These are phyloP conservation scores for Paecilomyces fulvus DNA, from an alignment of 2,329 filamentous ascomycete species.

Conservation along the genomic window DNA sequence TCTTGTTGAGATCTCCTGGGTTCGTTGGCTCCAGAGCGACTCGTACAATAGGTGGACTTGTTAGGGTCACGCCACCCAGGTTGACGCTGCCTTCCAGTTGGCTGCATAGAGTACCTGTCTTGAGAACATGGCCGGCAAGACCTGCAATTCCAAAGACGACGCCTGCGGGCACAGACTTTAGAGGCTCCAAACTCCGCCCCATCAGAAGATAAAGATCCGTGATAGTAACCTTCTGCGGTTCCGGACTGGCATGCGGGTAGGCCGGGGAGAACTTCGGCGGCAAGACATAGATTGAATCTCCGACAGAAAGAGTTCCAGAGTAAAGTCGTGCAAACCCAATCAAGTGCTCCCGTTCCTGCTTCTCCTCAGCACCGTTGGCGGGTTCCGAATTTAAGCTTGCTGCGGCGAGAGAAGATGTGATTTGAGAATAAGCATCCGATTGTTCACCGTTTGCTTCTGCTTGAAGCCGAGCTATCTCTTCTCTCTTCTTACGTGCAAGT, in stretches of 20 bases:
- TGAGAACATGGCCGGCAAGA: constrained; percentile 86
- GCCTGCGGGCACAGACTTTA: constrained; percentile 79
- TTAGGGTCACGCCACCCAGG: constrained; percentile 73
- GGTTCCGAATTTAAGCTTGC: constrained; percentile 50
- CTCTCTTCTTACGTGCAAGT: constrained; percentile 76
- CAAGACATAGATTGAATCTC: constrained; percentile 83
- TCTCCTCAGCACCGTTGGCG: constrained; percentile 44
- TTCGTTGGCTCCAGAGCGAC: constrained; percentile 92
- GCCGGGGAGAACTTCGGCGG: constrained; percentile 88
- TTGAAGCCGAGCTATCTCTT: constrained; percentile 75
- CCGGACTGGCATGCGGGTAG: constrained; percentile 60
- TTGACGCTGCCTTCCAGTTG: constrained; percentile 81
- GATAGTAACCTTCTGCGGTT: constrained; percentile 74
- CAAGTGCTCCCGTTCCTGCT: constrained; percentile 71
- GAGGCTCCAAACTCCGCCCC: constrained; percentile 77
- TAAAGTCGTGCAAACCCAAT: constrained; percentile 93
- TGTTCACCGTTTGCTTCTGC: constrained; percentile 43
- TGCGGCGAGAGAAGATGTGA: constrained; percentile 54
- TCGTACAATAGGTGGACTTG: constrained; percentile 83
- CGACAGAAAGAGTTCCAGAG: constrained; percentile 80
- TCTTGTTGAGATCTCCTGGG: constrained; percentile 83
- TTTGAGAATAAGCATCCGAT: constrained; percentile 44
- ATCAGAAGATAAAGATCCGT: constrained; percentile 90
- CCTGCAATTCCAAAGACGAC: constrained; percentile 94
- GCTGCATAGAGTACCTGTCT: constrained; percentile 88